A percentile compares a stretch with the other conserved stretches of the same genome.
phyloP scores from a whole-genome alignment of 2,329 filamentous ascomycete genomes.

The Alternaria sp. region DNA sequence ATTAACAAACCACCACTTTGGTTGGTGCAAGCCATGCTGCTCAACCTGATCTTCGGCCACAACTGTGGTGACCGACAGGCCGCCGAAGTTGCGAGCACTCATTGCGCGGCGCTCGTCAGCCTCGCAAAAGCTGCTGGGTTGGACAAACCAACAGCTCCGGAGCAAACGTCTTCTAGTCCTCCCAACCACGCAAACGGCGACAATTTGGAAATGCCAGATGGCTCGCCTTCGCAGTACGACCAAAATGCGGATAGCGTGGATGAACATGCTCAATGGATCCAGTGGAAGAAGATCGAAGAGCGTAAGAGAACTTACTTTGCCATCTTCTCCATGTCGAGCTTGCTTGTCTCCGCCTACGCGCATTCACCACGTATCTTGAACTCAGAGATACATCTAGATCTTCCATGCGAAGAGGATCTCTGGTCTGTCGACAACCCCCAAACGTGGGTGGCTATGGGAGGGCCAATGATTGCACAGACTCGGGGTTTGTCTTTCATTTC shows the following conservation, averaged over 20 bases:
- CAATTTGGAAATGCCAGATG: constrained; percentile 67
- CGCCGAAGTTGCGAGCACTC: constrained; percentile 90
- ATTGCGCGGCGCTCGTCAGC: constrained; percentile 89
- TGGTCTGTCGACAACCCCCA: constrained; percentile 85
- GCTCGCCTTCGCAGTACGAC: constrained; percentile 34
- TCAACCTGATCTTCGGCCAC: constrained; percentile 95
- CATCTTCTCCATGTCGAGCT: constrained; percentile 89
- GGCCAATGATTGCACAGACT: constrained; percentile 72
- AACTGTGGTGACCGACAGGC: constrained; percentile 92
- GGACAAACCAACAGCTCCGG: constrained; percentile 58
- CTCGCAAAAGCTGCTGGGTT: constrained; percentile 90
- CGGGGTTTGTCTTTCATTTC: constrained; percentile 82
- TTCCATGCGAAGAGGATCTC: constrained; percentile 93
- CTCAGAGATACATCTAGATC: constrained; percentile 87
- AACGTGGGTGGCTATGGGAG: constrained; percentile 82
- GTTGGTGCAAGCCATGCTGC: constrained; percentile 95
- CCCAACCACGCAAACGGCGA: constrained; percentile 56
- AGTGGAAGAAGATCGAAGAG: constrained; percentile 89
- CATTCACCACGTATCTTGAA: constrained; percentile 91
- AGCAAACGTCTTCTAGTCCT: constrained; percentile 29
- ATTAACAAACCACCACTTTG: constrained; percentile 82
- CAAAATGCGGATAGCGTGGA: constrained; percentile 57
- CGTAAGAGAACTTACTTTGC: constrained; percentile 91
- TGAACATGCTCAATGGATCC: constrained; percentile 81
- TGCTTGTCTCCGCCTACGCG: constrained; percentile 92